A percentile compares a stretch with the other conserved stretches of the same genome.
These are phyloP conservation scores for Termitomyces sp. DNA, from an alignment of 768 basidiomycete genomes.

Conservation along the genomic window DNA sequence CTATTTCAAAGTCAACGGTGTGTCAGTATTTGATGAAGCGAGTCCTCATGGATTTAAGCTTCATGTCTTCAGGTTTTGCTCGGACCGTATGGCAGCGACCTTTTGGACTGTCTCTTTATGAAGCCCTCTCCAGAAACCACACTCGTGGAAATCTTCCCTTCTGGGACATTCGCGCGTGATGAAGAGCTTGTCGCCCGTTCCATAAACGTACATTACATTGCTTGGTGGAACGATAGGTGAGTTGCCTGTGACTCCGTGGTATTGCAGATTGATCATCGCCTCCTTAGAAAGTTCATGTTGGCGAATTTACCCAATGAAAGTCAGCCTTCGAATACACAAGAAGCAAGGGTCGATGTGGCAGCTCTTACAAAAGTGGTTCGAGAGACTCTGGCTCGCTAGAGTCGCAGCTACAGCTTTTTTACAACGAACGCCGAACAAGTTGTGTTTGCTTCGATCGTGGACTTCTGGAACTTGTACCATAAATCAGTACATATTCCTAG, in stretches of 20 bases:
- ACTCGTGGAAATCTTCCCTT: conserved; percentile 75
- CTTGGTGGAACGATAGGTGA: conserved; percentile 40
- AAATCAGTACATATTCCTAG: background rate
- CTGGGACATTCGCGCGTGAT: conserved; percentile 59
- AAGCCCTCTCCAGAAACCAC: conserved; percentile 52
- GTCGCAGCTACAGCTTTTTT: too few species aligned
- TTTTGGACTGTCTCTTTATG: conserved; percentile 71
- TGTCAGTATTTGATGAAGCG: conserved; percentile 19
- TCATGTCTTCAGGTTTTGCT: conserved; percentile 44
- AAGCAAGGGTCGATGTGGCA: conserved; percentile 33
- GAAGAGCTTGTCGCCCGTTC: conserved; percentile 51
- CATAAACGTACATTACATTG: conserved; percentile 52
- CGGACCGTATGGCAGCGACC: conserved; percentile 53
- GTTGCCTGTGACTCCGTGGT: conserved; percentile 2
- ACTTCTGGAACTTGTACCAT: background rate
- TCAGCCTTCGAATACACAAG: conserved; percentile 17
- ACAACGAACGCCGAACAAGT: background rate
- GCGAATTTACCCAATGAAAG: conserved; percentile 29
- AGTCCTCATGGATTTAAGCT: conserved; percentile 7
- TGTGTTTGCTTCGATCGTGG: background rate
- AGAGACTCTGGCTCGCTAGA: conserved; percentile 14
- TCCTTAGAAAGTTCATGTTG: conserved; percentile 29
- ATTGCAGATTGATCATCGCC: background rate
- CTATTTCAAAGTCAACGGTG: conserved; percentile 67
- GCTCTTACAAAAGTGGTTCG: conserved; percentile 36